Percentiles rank a stretch among this genome's conserved stretches.
Evolutionary conservation across 108 stramenopile genomes (phyloP).

Genomic region (Craspedostauros australis): DNA sequence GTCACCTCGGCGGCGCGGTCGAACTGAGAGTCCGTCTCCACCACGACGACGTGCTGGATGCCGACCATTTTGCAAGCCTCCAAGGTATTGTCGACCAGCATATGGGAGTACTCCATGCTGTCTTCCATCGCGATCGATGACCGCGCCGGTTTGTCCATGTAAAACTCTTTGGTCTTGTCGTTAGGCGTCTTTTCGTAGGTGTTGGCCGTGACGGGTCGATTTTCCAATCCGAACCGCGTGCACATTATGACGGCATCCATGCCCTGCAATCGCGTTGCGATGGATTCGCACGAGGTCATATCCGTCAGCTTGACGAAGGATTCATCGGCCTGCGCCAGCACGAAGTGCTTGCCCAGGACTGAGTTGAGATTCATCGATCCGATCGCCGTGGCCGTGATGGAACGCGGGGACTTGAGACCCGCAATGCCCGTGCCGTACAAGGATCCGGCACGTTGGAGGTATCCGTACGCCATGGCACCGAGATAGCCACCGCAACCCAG

Average conservation of each 20-base stretch:
- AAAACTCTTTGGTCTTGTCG: slow-evolving; percentile 73
- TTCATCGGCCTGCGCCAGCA: slow-evolving; percentile 66
- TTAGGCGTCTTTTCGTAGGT: slow-evolving; percentile 69
- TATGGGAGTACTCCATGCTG: slow-evolving; percentile 7
- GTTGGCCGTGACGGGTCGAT: slow-evolving; percentile 43
- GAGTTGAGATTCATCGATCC: slow-evolving; percentile 49
- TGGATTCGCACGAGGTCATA: slow-evolving; percentile 36
- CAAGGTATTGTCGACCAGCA: slow-evolving; percentile 38
- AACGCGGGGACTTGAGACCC: slow-evolving; percentile 36
- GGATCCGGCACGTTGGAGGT: slow-evolving; percentile 62
- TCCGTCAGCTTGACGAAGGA: slow-evolving; percentile 56
- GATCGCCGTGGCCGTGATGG: slow-evolving; percentile 50
- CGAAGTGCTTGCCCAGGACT: slow-evolving; percentile 48
- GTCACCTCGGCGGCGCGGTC: slow-evolving; percentile 1
- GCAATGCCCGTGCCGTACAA: slow-evolving; percentile 76
- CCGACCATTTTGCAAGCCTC: slow-evolving; percentile 46
- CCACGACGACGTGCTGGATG: slow-evolving; percentile 48
- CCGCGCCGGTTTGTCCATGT: slow-evolving; percentile 52
- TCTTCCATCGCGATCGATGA: slow-evolving; percentile 7
- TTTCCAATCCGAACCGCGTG: slow-evolving; percentile 49
- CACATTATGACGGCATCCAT: slow-evolving; percentile 60
- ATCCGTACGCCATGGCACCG: slow-evolving; percentile 62
- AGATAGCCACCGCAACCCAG: slow-evolving; percentile 75
- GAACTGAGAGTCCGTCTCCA: slow-evolving; percentile 47
- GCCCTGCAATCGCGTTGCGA: slow-evolving; percentile 36